A percentile compares a stretch with the other conserved stretches of the same genome.
These are phyloP conservation scores for Tulasnella sp. DNA, from an alignment of 768 basidiomycete species.

Conservation along the genomic window DNA sequence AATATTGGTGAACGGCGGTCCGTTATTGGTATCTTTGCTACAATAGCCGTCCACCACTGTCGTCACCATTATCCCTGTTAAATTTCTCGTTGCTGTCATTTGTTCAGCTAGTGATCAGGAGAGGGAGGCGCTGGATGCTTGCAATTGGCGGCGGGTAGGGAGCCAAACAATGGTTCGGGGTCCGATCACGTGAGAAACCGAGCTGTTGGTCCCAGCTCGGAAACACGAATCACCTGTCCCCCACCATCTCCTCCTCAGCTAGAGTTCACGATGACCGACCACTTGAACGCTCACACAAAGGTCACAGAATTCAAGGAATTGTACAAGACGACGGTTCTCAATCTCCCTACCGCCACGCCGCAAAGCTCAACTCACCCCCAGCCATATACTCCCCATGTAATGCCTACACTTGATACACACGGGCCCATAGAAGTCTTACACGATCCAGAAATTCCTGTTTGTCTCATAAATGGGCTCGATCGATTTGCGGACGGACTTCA, in stretches of 20 bases:
- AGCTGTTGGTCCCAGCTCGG: too few relatives aligned
- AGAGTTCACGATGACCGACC: not conserved
- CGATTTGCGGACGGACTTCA: not conserved
- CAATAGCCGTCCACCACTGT: too few relatives aligned
- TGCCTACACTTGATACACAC: not conserved
- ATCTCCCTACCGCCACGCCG: not conserved
- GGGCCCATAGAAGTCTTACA: not conserved
- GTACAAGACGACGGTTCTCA: not conserved
- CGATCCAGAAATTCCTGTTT: not conserved
- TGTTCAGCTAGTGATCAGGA: too few relatives aligned
- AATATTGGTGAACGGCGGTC: too few relatives aligned
- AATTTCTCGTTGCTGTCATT: too few relatives aligned
- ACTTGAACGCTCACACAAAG: not conserved
- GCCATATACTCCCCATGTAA: not conserved
- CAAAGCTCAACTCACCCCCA: not conserved
- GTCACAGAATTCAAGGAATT: not conserved
- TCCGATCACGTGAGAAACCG: too few relatives aligned
- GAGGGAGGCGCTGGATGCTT: too few relatives aligned
- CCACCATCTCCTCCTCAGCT: not conserved
- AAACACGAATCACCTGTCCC: too few relatives aligned
- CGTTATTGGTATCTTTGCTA: too few relatives aligned
- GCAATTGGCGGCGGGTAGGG: too few relatives aligned
- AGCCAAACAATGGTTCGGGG: too few relatives aligned
- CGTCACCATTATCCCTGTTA: too few relatives aligned
- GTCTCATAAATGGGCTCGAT: not conserved